phyloP scores from a whole-genome alignment of 202 grass and related monocot genomes.

The Carex sylvatica region DNA sequence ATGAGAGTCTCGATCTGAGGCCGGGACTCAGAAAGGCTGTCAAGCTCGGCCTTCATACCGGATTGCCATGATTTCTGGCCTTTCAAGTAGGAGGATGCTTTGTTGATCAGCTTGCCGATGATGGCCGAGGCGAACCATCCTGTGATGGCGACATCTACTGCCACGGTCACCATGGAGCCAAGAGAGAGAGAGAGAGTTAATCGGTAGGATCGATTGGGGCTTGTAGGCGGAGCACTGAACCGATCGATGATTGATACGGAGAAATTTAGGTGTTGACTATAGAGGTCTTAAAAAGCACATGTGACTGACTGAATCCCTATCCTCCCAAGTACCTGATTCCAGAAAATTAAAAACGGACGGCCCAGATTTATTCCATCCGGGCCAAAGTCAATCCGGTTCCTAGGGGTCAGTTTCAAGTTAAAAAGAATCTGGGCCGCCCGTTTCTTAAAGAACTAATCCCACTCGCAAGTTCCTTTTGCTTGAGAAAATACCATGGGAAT shows the following conservation, averaged over 20 bases:
- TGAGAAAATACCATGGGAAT: slow-evolving; percentile 93
- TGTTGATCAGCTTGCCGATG: neutral
- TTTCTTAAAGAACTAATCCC: slow-evolving; percentile 21
- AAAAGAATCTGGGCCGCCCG: too few relatives aligned
- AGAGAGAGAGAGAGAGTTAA: neutral
- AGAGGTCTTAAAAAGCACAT: too few relatives aligned
- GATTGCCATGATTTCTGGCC: slow-evolving; percentile 7
- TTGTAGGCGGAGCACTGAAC: neutral
- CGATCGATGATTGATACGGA: too few relatives aligned
- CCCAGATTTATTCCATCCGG: too few relatives aligned
- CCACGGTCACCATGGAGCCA: neutral
- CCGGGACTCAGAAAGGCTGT: neutral
- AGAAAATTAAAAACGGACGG: too few relatives aligned
- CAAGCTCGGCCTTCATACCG: neutral
- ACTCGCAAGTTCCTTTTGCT: slow-evolving; percentile 63
- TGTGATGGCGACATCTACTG: neutral
- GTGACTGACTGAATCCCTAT: too few relatives aligned
- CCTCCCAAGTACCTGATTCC: too few relatives aligned
- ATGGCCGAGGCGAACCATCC: neutral
- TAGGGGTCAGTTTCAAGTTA: too few relatives aligned
- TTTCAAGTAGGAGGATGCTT: neutral
- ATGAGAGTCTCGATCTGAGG: neutral
- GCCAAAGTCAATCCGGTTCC: too few relatives aligned
- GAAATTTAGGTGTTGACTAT: too few relatives aligned
- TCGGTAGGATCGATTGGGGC: neutral